Evolutionary conservation across 2,329 filamentous ascomycete species (phyloP).

Genomic region (Pezicula carpinea): DNA sequence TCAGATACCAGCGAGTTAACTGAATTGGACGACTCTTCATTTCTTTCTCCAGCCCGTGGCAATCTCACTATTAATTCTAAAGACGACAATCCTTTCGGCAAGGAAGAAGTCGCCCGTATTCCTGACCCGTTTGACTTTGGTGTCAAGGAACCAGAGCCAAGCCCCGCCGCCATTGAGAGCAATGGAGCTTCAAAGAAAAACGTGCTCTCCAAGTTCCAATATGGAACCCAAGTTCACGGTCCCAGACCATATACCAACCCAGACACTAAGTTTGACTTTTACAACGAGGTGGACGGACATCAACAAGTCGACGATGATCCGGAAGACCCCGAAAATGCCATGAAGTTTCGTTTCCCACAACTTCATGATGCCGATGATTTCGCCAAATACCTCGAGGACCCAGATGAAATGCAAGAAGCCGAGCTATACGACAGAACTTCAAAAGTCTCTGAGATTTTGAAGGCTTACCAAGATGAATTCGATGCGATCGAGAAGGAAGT

Average conservation of each 20-base stretch:
- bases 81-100: slow-evolving; percentile 6
- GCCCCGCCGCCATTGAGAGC: not conserved
- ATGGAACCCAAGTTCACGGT: not conserved
- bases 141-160: not conserved
- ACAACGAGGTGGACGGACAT: slow-evolving; percentile 17
- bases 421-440: slow-evolving; percentile 20
- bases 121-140: not conserved
- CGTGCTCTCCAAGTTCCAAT: not conserved
- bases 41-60: slow-evolving; percentile 18
- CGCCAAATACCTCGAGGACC: slow-evolving; percentile 19
- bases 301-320: slow-evolving; percentile 12
- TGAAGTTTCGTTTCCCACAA: slow-evolving; percentile 18
- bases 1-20: slow-evolving; percentile 8
- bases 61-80: slow-evolving; percentile 2
- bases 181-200: slow-evolving; percentile 1
- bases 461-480: slow-evolving; percentile 22
- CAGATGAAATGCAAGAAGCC: slow-evolving; percentile 20
- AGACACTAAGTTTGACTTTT: slow-evolving; percentile 16
- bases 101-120: slow-evolving; percentile 3
- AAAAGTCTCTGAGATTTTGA: slow-evolving; percentile 14
- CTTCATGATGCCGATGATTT: slow-evolving; percentile 18
- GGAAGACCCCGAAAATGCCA: slow-evolving; percentile 7
- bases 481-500: slow-evolving; percentile 21
- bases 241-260: slow-evolving; percentile 16
- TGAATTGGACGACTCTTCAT: slow-evolving; percentile 4